Evolutionary conservation across 768 basidiomycete genomes (phyloP).

Genomic region (Boletus insuetus): DNA sequence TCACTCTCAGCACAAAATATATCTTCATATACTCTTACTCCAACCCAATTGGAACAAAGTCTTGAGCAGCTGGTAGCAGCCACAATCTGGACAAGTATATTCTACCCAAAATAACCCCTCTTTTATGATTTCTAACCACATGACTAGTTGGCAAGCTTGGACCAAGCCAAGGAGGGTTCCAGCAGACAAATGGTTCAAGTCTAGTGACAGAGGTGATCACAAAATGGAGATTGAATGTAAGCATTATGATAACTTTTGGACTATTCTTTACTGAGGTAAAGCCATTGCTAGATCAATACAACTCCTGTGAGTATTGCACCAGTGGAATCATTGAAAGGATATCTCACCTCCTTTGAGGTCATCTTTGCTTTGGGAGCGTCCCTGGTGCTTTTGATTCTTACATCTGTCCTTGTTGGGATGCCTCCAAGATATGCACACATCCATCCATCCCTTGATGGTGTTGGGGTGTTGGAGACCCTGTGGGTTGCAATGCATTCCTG

Average conservation of each 20-base stretch:
- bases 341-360: too few relatives aligned
- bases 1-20: neutral
- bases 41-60: neutral
- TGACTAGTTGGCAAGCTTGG: too few relatives aligned
- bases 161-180: too few relatives aligned
- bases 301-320: too few relatives aligned
- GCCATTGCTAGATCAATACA: constrained; percentile 8
- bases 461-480: constrained; percentile 9
- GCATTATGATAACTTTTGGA: neutral
- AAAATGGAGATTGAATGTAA: neutral
- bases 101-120: too few relatives aligned
- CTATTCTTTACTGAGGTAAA: neutral
- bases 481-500: constrained; percentile 9
- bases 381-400: neutral
- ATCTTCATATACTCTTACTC: neutral
- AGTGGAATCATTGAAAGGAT: too few relatives aligned
- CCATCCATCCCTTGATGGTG: neutral
- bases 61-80: neutral
- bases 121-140: too few relatives aligned
- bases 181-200: too few relatives aligned
- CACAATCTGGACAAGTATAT: too few relatives aligned
- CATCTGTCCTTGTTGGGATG: too few relatives aligned
- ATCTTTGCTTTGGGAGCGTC: neutral
- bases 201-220: neutral
- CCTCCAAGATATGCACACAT: neutral